Percentiles rank a stretch among this genome's conserved stretches.
These are phyloP conservation scores for Leucaena leucocephala DNA, from an alignment of 306 rosid species.

Conservation along the genomic window DNA sequence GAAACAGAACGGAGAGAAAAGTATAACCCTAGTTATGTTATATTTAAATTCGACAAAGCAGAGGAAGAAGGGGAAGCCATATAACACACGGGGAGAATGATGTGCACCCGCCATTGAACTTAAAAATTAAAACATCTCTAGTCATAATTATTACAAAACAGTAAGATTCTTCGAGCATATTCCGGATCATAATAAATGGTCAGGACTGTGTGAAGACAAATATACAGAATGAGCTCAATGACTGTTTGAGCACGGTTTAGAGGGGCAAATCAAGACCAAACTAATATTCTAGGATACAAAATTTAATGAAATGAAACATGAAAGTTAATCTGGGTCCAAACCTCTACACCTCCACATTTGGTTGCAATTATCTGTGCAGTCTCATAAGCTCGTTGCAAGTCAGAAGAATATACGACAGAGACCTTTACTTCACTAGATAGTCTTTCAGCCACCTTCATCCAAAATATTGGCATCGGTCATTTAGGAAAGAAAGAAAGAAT, in stretches of 20 bases:
- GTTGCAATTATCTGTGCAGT: conserved; percentile 86
- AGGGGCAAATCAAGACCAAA: background rate
- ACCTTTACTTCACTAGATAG: conserved; percentile 70
- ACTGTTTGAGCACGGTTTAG: conserved; percentile 15
- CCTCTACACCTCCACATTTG: conserved; percentile 72
- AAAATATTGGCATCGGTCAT: conserved; percentile 27
- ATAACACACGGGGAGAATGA: background rate
- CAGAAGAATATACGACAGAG: conserved; percentile 78
- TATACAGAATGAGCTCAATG: conserved; percentile 32
- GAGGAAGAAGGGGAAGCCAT: background rate
- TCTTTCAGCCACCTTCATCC: conserved; percentile 71
- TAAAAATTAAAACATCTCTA: background rate
- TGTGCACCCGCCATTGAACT: background rate
- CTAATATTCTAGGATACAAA: conserved; percentile 11
- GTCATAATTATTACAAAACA: conserved; percentile 17
- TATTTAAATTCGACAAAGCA: background rate
- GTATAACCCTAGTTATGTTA: background rate
- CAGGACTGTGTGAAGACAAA: conserved; percentile 7
- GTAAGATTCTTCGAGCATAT: conserved; percentile 19
- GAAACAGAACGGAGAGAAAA: background rate
- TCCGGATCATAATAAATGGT: conserved; percentile 19
- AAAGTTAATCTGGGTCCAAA: conserved; percentile 40
- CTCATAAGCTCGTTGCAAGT: conserved; percentile 81
- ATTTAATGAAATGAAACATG: background rate
- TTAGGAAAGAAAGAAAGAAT: background rate